phyloP scores from a whole-genome alignment of 148 eudicot genomes.

The Amaranthus cruentus region DNA sequence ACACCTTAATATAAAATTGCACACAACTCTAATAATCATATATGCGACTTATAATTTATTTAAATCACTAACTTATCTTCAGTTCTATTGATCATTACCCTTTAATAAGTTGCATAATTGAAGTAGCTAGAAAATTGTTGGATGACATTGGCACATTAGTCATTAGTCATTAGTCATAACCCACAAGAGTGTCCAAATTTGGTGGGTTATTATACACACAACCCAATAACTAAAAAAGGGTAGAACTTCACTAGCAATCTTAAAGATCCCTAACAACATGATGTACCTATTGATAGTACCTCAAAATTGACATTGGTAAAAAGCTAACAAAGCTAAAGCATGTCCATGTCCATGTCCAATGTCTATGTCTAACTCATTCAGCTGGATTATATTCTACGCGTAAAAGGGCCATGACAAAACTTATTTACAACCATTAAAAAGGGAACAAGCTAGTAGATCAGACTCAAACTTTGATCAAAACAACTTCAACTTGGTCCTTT shows the following conservation, averaged over 20 bases:
- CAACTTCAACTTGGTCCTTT: not conserved
- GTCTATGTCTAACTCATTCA: not conserved
- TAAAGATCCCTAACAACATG: not conserved
- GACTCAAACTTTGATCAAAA: not conserved
- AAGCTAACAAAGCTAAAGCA: not conserved
- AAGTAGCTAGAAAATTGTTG: no score
- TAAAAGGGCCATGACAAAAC: not conserved
- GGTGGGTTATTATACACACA: not conserved
- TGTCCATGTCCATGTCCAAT: no score
- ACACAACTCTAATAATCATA: no score
- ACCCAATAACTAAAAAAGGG: not conserved
- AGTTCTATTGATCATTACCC: no score
- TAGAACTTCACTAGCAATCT: not conserved
- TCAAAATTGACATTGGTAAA: constrained; percentile 4
- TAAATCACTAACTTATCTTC: no score
- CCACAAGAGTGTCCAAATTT: not conserved
- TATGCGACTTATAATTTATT: no score
- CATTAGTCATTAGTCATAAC: no score
- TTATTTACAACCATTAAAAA: not conserved
- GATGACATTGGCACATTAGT: no score
- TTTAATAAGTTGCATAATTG: no score
- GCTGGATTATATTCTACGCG: not conserved
- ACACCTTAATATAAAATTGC: no score
- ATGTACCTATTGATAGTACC: not conserved
- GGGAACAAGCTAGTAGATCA: not conserved